These are phyloP conservation scores for Scutellaria barbata DNA, from an alignment of 257 asterid genomes.

Conservation along the genomic window DNA sequence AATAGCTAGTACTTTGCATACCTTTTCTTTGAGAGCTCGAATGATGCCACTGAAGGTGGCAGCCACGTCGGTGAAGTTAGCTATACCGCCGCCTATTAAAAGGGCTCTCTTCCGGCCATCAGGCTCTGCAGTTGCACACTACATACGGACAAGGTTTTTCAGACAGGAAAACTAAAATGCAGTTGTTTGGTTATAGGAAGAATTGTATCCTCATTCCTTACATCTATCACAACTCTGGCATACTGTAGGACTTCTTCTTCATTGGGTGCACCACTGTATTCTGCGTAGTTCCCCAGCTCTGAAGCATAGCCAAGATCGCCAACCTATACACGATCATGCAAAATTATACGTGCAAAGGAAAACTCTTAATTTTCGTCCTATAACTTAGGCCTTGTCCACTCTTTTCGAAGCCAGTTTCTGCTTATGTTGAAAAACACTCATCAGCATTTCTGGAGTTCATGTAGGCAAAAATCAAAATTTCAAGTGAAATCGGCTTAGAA, in stretches of 20 bases:
- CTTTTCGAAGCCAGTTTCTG: too few species aligned
- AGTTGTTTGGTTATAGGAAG: too few species aligned
- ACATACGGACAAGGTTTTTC: too few species aligned
- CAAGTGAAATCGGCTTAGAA: too few species aligned
- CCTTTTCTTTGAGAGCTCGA: constrained; percentile 92
- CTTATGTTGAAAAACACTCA: too few species aligned
- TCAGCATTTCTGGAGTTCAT: too few species aligned
- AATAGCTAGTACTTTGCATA: not conserved
- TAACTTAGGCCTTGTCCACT: too few species aligned
- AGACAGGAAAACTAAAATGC: not conserved
- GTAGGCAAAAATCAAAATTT: too few species aligned
- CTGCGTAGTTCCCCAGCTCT: constrained; percentile 97
- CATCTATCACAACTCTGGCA: constrained; percentile 95
- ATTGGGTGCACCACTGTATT: constrained; percentile 98
- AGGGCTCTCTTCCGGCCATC: constrained; percentile 91
- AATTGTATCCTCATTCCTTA: constrained; percentile 37
- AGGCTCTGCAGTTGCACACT: constrained; percentile 95
- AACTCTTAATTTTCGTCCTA: too few species aligned
- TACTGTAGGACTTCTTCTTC: constrained; percentile 96
- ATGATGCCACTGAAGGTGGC: constrained; percentile 92
- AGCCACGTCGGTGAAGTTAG: constrained; percentile 95
- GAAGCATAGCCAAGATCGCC: constrained; percentile 96
- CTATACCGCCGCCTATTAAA: constrained; percentile 92
- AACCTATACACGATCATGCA: constrained; percentile 47
- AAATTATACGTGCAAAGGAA: constrained; percentile 14